These are phyloP conservation scores for Monosporascus sp. DNA, from an alignment of 2,329 filamentous ascomycete genomes.

Conservation along the genomic window DNA sequence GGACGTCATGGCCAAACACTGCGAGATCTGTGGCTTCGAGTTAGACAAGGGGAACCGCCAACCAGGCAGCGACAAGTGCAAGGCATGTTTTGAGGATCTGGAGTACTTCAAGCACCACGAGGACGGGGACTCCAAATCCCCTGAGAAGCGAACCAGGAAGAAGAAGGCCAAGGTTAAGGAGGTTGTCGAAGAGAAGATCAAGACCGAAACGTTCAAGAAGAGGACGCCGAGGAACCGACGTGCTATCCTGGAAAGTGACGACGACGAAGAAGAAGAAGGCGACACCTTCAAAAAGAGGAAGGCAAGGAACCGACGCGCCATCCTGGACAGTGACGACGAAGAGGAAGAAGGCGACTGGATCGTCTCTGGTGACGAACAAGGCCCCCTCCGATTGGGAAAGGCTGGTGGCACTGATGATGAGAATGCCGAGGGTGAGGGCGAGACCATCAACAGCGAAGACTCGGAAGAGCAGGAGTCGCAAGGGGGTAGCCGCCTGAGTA, in stretches of 20 bases:
- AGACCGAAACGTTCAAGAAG: slow-evolving; percentile 23
- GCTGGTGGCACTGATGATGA: slow-evolving; percentile 85
- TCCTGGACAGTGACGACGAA: slow-evolving; percentile 50
- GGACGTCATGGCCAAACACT: slow-evolving; percentile 70
- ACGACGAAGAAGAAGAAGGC: slow-evolving; percentile 59
- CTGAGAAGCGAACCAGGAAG: slow-evolving; percentile 32
- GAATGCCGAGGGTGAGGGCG: slow-evolving; percentile 79
- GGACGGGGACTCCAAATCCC: slow-evolving; percentile 32
- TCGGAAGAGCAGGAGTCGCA: slow-evolving; percentile 49
- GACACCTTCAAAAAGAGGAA: slow-evolving; percentile 36
- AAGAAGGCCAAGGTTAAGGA: slow-evolving; percentile 28
- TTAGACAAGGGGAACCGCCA: slow-evolving; percentile 47
- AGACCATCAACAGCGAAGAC: slow-evolving; percentile 69
- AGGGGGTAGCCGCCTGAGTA: slow-evolving; percentile 48
- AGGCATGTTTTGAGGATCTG: slow-evolving; percentile 70
- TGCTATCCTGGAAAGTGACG: slow-evolving; percentile 45
- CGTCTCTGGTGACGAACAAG: slow-evolving; percentile 62
- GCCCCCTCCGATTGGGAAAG: slow-evolving; percentile 59
- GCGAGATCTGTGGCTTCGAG: slow-evolving; percentile 74
- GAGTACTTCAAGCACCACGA: slow-evolving; percentile 52
- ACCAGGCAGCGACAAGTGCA: slow-evolving; percentile 51
- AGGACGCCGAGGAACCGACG: slow-evolving; percentile 31
- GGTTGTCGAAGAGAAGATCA: slow-evolving; percentile 27
- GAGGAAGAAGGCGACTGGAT: slow-evolving; percentile 76
- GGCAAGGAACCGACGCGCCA: slow-evolving; percentile 34